Conservation (phyloP, 2,329 filamentous ascomycete genomes). For the Colletotrichum tabaci region DNA sequence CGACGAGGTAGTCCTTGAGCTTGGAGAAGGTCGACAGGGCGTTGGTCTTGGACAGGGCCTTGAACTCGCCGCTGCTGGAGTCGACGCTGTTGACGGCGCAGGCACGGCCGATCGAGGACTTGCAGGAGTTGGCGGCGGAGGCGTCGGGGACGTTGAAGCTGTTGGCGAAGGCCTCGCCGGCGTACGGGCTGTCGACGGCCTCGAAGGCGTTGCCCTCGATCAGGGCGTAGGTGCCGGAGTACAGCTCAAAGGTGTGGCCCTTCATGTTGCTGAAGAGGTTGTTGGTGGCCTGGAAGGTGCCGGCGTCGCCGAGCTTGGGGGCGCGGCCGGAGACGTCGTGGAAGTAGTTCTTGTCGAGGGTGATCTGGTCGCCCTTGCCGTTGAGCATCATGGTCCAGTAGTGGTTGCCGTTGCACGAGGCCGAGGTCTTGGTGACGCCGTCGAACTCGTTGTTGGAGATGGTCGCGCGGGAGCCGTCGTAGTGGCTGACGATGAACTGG, state of each 20-base stretch:
- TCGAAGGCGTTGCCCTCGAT: conserved; percentile 49
- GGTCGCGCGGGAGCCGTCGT: conserved; percentile 52
- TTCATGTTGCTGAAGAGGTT: conserved; percentile 49
- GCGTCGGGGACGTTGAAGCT: conserved; percentile 45
- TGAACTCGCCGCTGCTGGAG: conserved; percentile 45
- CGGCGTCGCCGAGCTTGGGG: conserved; percentile 50
- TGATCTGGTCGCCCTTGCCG: conserved; percentile 53
- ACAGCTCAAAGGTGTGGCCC: conserved; percentile 66
- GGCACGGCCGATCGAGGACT: conserved; percentile 27
- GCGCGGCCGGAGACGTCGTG: conserved; percentile 49
- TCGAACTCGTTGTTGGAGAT: conserved; percentile 58
- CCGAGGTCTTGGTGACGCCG: conserved; percentile 52
- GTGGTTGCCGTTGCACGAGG: conserved; percentile 50
- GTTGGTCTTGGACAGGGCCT: conserved; percentile 42
- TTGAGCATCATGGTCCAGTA: conserved; percentile 53
- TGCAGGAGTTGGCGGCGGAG: conserved; percentile 39
- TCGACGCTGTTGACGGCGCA: conserved; percentile 36
- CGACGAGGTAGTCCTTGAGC: conserved; percentile 45
- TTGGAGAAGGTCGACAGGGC: conserved; percentile 42
- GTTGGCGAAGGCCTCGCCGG: conserved; percentile 46
- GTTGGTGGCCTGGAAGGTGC: conserved; percentile 48
- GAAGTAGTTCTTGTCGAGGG: conserved; percentile 52
- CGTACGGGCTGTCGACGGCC: conserved; percentile 51
- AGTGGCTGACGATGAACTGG: conserved; percentile 57
- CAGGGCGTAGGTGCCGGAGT: conserved; percentile 51